A percentile compares a stretch with the other conserved stretches of the same genome.
phyloP scores from a whole-genome alignment of 768 basidiomycete species.

The Glaciozyma antarctica region DNA sequence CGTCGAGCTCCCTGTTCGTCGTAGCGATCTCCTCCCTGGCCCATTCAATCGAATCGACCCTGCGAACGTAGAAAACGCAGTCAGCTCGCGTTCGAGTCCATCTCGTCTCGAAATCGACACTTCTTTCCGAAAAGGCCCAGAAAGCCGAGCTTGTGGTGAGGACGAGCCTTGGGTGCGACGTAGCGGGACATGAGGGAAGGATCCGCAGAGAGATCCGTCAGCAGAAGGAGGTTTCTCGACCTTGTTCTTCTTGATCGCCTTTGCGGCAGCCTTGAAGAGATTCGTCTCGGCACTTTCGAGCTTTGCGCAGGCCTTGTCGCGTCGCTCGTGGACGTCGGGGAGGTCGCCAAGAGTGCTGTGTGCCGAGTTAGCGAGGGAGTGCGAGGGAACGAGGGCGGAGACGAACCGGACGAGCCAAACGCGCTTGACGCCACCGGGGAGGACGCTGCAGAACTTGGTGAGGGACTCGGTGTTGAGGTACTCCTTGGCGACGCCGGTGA shows the following conservation, averaged over 20 bases:
- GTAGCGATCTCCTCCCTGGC: slow-evolving; percentile 50
- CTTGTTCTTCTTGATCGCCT: slow-evolving; percentile 47
- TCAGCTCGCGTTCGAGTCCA: background rate
- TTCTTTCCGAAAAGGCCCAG: slow-evolving; percentile 66
- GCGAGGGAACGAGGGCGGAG: no score
- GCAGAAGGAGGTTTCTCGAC: slow-evolving; percentile 37
- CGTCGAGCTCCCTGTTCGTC: slow-evolving; percentile 45
- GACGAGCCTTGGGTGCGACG: slow-evolving; percentile 65
- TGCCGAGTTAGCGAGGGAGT: background rate
- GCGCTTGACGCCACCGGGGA: slow-evolving; percentile 81
- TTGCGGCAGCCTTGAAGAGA: slow-evolving; percentile 64
- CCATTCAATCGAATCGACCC: slow-evolving; percentile 88
- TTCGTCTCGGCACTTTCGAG: slow-evolving; percentile 78
- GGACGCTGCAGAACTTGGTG: slow-evolving; percentile 42
- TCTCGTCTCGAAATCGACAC: background rate
- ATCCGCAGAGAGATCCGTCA: slow-evolving; percentile 29
- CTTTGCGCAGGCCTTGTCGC: slow-evolving; percentile 60
- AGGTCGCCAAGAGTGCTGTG: slow-evolving; percentile 72
- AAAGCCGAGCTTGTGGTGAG: slow-evolving; percentile 53
- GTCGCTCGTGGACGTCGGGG: slow-evolving; percentile 69
- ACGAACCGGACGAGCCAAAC: slow-evolving; percentile 82
- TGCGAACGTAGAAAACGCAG: background rate
- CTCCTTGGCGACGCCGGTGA: slow-evolving; percentile 74
- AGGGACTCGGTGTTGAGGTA: slow-evolving; percentile 63
- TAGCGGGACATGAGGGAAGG: slow-evolving; percentile 45